phyloP scores from a whole-genome alignment of 371 early-diverging fungal species.

The Rhizopus arrhizus region DNA sequence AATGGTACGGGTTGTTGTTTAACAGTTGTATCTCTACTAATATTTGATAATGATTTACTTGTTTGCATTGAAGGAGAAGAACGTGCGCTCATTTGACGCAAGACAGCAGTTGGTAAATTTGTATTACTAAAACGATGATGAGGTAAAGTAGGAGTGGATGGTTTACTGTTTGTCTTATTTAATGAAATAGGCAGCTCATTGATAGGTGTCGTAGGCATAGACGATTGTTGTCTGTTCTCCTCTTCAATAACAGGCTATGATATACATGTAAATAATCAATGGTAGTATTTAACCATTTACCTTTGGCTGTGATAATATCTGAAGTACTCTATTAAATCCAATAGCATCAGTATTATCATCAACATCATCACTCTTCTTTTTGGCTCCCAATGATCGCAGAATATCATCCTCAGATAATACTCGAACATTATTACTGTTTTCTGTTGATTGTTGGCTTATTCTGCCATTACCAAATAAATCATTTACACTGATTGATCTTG shows the following conservation, averaged over 20 bases:
- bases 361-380: slow-evolving; percentile 25
- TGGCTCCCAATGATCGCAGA: slow-evolving; percentile 53
- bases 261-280: not conserved
- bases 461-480: slow-evolving; percentile 47
- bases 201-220: not conserved
- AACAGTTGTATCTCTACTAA: not conserved
- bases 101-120: slow-evolving; percentile 68
- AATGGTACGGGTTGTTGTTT: not conserved
- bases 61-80: slow-evolving; percentile 44
- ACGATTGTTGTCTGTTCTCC: not conserved
- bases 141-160: slow-evolving; percentile 21
- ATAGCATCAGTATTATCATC: slow-evolving; percentile 43
- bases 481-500: slow-evolving; percentile 50
- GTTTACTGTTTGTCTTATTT: slow-evolving; percentile 9
- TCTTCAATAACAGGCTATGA: not conserved
- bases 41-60: slow-evolving; percentile 17
- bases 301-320: slow-evolving; percentile 62
- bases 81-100: slow-evolving; percentile 66
- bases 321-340: slow-evolving; percentile 63
- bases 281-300: slow-evolving; percentile 5
- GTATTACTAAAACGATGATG: slow-evolving; percentile 50
- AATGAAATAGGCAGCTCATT: too few relatives aligned
- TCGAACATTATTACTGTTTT: slow-evolving; percentile 23
- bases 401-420: slow-evolving; percentile 67
- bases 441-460: too few relatives aligned